A percentile compares a stretch with the other conserved stretches of the same genome.
phyloP scores from a whole-genome alignment of 148 eudicot species.

The Camellia lanceoleosa region DNA sequence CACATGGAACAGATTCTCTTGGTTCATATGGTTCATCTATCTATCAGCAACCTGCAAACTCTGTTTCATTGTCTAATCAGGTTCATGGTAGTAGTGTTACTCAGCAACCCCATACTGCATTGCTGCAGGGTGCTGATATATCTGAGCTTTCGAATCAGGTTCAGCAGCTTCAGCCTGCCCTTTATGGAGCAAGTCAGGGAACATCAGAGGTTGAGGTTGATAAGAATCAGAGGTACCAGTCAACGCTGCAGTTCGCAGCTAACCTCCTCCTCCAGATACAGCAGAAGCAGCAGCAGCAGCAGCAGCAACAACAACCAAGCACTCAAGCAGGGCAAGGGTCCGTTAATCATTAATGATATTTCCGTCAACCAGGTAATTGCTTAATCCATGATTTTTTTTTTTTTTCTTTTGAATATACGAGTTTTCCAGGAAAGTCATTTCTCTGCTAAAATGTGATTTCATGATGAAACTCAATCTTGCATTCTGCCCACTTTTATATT shows the following conservation, averaged over 20 bases:
- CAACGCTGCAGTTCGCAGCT: conserved; percentile 88
- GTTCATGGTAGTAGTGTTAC: conserved; percentile 32
- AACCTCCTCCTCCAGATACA: conserved; percentile 79
- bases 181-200: conserved; percentile 38
- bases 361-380: conserved; percentile 38
- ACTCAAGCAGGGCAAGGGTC: conserved; percentile 47
- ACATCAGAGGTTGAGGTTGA: conserved; percentile 60
- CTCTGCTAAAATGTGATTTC: neutral
- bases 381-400: neutral
- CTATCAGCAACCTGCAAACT: conserved; percentile 39
- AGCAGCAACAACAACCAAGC: conserved; percentile 54
- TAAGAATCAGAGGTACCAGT: conserved; percentile 78
- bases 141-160: conserved; percentile 34
- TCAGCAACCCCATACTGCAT: conserved; percentile 27
- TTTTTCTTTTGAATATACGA: neutral
- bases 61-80: conserved; percentile 39
- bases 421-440: neutral
- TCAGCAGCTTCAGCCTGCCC: conserved; percentile 36
- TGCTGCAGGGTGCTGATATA: conserved; percentile 34
- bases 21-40: conserved; percentile 42
- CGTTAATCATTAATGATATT: conserved; percentile 44
- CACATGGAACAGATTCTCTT: conserved; percentile 38
- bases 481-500: neutral
- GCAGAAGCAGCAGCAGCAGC: conserved; percentile 59
- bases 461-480: neutral